These are phyloP conservation scores for Edaphochlamys debaryana DNA, from an alignment of 139 green algal species.

Conservation along the genomic window DNA sequence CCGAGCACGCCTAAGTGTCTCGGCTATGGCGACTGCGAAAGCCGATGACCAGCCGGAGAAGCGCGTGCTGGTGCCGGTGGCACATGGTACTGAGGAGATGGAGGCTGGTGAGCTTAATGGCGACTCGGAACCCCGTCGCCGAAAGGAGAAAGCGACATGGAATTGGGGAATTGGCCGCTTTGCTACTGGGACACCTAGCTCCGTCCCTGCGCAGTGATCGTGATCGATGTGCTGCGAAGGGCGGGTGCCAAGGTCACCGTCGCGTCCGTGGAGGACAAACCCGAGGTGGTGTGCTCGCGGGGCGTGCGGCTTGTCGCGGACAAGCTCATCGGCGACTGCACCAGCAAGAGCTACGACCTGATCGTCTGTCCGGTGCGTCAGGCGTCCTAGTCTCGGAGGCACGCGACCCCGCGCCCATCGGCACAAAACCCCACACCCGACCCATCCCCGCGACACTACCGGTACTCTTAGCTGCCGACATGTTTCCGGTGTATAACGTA, in stretches of 20 bases:
- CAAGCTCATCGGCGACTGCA: slow-evolving; percentile 60
- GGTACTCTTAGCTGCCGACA: neutral
- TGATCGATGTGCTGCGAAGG: slow-evolving; percentile 91
- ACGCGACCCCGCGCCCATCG: too few relatives aligned
- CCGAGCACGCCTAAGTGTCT: neutral
- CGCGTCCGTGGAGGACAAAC: slow-evolving; percentile 79
- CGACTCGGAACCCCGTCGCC: too few relatives aligned
- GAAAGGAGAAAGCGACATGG: too few relatives aligned
- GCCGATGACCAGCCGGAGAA: slow-evolving; percentile 47
- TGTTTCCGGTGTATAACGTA: too few relatives aligned
- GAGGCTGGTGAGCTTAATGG: slow-evolving; percentile 61
- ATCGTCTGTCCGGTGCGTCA: slow-evolving; percentile 87
- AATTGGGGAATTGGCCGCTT: too few relatives aligned
- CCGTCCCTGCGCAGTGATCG: slow-evolving; percentile 72
- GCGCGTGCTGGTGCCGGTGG: slow-evolving; percentile 85
- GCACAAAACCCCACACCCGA: neutral
- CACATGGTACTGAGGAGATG: slow-evolving; percentile 89
- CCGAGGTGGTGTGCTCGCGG: slow-evolving; percentile 67
- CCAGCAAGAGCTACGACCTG: slow-evolving; percentile 74
- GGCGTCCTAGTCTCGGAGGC: neutral
- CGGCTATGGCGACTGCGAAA: neutral
- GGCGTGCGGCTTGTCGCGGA: slow-evolving; percentile 90
- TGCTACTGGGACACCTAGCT: too few relatives aligned
- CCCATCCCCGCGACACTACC: too few relatives aligned
- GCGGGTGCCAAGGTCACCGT: slow-evolving; percentile 78